Evolutionary conservation across 345 rosid genomes (phyloP).

Genomic region (Syzygium jambos): DNA sequence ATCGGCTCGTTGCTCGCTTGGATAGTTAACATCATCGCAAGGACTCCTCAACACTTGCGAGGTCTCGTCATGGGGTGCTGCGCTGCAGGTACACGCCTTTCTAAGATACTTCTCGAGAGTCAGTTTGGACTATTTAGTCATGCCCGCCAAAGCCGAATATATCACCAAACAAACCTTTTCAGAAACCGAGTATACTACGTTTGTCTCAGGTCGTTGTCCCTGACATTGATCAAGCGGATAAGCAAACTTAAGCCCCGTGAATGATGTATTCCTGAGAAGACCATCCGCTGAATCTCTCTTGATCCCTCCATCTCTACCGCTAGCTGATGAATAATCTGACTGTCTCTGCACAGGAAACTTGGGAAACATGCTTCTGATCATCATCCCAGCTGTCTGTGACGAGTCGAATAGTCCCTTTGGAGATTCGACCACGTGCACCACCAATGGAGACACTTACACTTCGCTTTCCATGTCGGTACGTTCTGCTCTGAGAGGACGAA

Average conservation of each 20-base stretch:
- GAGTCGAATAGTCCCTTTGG: slow-evolving; percentile 23
- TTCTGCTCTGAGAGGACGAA: neutral
- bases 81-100: slow-evolving; percentile 8
- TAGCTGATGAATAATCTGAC: neutral
- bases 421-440: slow-evolving; percentile 4
- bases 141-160: neutral
- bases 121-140: neutral
- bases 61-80: slow-evolving; percentile 26
- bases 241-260: neutral
- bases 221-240: neutral
- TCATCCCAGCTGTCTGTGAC: slow-evolving; percentile 22
- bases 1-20: slow-evolving; percentile 46
- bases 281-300: neutral
- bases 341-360: slow-evolving; percentile 14
- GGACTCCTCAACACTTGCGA: slow-evolving; percentile 31
- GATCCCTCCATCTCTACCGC: neutral
- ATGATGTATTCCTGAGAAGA: neutral
- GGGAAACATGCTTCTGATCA: slow-evolving; percentile 22
- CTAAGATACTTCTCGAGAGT: neutral
- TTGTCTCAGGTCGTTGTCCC: neutral
- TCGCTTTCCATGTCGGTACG: slow-evolving; percentile 34
- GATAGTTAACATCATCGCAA: slow-evolving; percentile 36
- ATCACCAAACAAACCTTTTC: neutral
- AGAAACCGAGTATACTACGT: neutral
- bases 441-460: slow-evolving; percentile 19